phyloP scores from a whole-genome alignment of 345 rosid genomes.

The Aethionema arabicum region DNA sequence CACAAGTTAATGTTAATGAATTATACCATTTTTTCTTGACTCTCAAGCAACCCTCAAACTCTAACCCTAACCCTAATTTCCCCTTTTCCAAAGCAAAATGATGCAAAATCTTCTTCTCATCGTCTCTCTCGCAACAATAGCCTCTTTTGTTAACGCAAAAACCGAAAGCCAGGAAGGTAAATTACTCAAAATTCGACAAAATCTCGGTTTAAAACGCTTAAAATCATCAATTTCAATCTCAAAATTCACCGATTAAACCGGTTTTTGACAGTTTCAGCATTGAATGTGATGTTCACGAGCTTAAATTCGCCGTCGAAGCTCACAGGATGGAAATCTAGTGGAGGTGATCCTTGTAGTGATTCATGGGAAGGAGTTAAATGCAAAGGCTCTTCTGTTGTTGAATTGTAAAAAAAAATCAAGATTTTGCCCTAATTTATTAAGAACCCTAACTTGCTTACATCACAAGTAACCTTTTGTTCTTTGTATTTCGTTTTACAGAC shows the following conservation, averaged over 20 bases:
- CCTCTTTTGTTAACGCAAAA: constrained; percentile 44
- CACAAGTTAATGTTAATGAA: constrained; percentile 24
- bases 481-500: constrained; percentile 42
- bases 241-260: constrained; percentile 6
- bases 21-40: constrained; percentile 22
- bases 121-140: constrained; percentile 35
- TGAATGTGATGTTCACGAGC: constrained; percentile 83
- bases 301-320: constrained; percentile 70
- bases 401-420: constrained; percentile 47
- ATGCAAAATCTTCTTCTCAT: constrained; percentile 30
- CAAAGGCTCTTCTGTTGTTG: constrained; percentile 72
- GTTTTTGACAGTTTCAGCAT: constrained; percentile 61
- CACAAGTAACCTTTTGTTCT: background rate
- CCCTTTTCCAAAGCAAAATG: constrained; percentile 15
- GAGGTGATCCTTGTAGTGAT: constrained; percentile 90
- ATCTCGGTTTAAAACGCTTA: background rate
- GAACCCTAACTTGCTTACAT: constrained; percentile 21
- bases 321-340: constrained; percentile 68
- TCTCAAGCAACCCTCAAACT: constrained; percentile 15
- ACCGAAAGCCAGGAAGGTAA: constrained; percentile 56
- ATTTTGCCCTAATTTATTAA: background rate
- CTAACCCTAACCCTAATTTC: constrained; percentile 5
- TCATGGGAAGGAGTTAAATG: constrained; percentile 88
- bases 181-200: background rate
- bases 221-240: background rate